Conservation (phyloP, 2,329 filamentous ascomycete genomes). For the Fusarium sublunatum region DNA sequence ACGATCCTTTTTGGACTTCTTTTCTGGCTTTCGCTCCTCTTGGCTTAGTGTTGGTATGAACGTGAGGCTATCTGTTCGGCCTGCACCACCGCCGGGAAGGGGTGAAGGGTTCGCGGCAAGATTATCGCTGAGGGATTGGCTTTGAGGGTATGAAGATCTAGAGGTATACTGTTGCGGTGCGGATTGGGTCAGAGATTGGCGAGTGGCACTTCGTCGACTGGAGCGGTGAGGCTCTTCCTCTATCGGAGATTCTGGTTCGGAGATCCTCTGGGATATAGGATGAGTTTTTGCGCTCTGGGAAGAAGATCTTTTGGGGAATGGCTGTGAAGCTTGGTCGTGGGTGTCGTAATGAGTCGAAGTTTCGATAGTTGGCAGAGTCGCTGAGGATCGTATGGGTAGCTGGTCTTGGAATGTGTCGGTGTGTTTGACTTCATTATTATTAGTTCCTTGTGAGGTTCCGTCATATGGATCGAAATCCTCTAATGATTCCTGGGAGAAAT, state of each 20-base stretch:
- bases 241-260: slow-evolving; percentile 41
- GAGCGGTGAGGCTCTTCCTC: slow-evolving; percentile 62
- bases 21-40: slow-evolving; percentile 81
- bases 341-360: slow-evolving; percentile 64
- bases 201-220: slow-evolving; percentile 35
- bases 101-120: slow-evolving; percentile 64
- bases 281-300: slow-evolving; percentile 63
- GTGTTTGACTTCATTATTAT: slow-evolving; percentile 37
- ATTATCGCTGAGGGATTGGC: slow-evolving; percentile 47
- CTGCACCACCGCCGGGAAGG: slow-evolving; percentile 73
- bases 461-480: slow-evolving; percentile 61
- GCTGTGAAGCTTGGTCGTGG: slow-evolving; percentile 41
- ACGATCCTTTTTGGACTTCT: slow-evolving; percentile 79
- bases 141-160: slow-evolving; percentile 44
- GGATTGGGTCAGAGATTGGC: slow-evolving; percentile 34
- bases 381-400: slow-evolving; percentile 50
- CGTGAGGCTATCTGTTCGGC: slow-evolving; percentile 79
- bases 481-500: slow-evolving; percentile 59
- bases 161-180: slow-evolving; percentile 46
- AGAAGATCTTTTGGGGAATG: slow-evolving; percentile 66
- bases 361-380: slow-evolving; percentile 67
- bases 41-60: slow-evolving; percentile 77
- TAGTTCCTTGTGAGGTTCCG: slow-evolving; percentile 49
- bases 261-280: slow-evolving; percentile 51
- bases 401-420: slow-evolving; percentile 48